Conservation (phyloP, 2,329 filamentous ascomycete genomes). For the Curvularia hawaiiensis region DNA sequence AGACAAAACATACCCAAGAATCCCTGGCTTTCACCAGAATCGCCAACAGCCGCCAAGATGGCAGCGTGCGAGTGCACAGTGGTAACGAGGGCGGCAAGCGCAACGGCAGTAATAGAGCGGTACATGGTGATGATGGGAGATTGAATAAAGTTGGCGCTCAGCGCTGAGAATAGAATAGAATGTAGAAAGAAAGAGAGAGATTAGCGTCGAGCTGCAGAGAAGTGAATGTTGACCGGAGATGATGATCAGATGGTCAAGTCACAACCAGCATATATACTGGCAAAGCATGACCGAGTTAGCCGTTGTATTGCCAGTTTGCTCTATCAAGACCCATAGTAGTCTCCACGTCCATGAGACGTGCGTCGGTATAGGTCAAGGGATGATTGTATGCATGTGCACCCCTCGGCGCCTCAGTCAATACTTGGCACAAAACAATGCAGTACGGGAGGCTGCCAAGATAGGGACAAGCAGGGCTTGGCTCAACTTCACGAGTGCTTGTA, state of each 20-base stretch:
- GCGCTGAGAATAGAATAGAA: conserved; percentile 35
- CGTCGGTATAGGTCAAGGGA: conserved; percentile 16
- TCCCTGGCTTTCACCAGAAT: conserved; percentile 38
- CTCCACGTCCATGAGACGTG: conserved; percentile 33
- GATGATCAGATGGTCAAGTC: not conserved
- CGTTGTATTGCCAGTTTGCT: conserved; percentile 3
- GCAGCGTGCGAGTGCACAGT: conserved; percentile 40
- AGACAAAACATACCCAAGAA: conserved; percentile 24
- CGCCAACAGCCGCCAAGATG: conserved; percentile 37
- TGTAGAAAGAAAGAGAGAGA: conserved; percentile 22
- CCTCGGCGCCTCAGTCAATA: conserved; percentile 18
- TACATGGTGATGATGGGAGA: conserved; percentile 29
- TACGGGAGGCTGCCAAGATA: conserved; percentile 10
- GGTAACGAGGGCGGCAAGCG: conserved; percentile 38
- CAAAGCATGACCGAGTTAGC: not conserved
- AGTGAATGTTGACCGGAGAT: conserved; percentile 12
- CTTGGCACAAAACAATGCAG: conserved; percentile 14
- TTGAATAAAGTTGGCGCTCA: conserved; percentile 26
- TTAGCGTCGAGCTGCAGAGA: conserved; percentile 16
- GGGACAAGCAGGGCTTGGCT: conserved; percentile 8
- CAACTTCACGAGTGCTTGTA: conserved; percentile 14
- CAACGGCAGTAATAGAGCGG: conserved; percentile 32
- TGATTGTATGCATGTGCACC: conserved; percentile 13
- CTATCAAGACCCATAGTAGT: conserved; percentile 21
- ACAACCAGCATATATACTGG: conserved; percentile 24